phyloP scores from a whole-genome alignment of 2,329 filamentous ascomycete species.

The Diaporthe helianthi region DNA sequence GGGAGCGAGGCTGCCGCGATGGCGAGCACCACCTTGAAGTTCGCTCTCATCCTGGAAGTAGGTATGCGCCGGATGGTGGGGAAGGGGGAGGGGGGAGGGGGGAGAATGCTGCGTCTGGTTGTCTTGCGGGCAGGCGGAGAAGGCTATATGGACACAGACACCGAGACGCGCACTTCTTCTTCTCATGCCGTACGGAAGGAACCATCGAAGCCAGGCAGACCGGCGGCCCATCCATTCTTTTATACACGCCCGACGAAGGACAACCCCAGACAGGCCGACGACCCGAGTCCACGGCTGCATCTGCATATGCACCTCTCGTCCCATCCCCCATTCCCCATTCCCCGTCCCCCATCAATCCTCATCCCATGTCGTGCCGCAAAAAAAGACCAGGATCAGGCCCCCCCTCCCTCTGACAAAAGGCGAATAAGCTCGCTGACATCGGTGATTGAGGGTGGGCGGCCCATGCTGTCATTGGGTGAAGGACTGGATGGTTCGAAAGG shows the following conservation, averaged over 20 bases:
- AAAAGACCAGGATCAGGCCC: not conserved
- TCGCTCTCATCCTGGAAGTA: slow-evolving; percentile 5
- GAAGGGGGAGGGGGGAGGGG: too few species aligned
- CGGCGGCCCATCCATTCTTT: slow-evolving; percentile 6
- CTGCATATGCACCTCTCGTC: slow-evolving; percentile 7
- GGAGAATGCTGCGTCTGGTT: not conserved
- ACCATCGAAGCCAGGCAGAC: not conserved
- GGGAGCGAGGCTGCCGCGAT: slow-evolving; percentile 47
- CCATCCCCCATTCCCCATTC: too few species aligned
- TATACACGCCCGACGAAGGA: not conserved
- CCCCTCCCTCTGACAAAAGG: not conserved
- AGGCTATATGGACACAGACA: not conserved
- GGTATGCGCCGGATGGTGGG: not conserved
- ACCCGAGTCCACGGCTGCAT: slow-evolving; percentile 5
- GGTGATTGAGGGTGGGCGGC: slow-evolving; percentile 8
- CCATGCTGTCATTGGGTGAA: slow-evolving; percentile 9
- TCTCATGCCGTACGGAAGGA: not conserved
- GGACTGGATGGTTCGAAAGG: not conserved
- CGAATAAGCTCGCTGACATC: slow-evolving; percentile 16
- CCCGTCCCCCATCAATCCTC: too few species aligned
- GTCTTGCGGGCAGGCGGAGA: not conserved
- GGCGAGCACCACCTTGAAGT: slow-evolving; percentile 33
- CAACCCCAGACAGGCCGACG: not conserved
- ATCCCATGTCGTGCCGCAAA: slow-evolving; percentile 7
- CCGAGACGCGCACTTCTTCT: not conserved